A percentile compares a stretch with the other conserved stretches of the same genome.
phyloP scores from a whole-genome alignment of 2,329 filamentous ascomycete species.

The Colletotrichum tanaceti region DNA sequence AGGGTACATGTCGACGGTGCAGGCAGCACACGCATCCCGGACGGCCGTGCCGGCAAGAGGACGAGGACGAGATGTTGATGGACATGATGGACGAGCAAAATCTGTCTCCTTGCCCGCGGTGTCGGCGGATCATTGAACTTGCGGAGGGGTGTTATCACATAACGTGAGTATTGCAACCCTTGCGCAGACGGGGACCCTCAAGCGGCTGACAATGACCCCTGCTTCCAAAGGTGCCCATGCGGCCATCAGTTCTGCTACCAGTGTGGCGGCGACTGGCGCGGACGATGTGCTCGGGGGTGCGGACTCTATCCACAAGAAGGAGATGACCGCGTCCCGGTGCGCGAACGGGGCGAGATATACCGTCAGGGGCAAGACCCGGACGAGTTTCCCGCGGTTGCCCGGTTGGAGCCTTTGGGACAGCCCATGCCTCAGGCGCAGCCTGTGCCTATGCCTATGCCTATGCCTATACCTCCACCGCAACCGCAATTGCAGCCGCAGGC shows the following conservation, averaged over 20 bases:
- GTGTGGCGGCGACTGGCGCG: slow-evolving; percentile 28
- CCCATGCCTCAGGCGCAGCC: slow-evolving; percentile 2
- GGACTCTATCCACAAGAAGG: background rate
- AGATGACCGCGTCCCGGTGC: slow-evolving; percentile 20
- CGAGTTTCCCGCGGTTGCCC: slow-evolving; percentile 1
- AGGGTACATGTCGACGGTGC: slow-evolving; percentile 35
- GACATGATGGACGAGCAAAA: slow-evolving; percentile 62
- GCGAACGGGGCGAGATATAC: slow-evolving; percentile 17
- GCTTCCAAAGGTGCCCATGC: slow-evolving; percentile 32
- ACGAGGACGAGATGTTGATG: slow-evolving; percentile 46
- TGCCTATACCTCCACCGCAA: background rate
- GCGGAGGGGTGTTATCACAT: slow-evolving; percentile 75
- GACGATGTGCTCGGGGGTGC: slow-evolving; percentile 14
- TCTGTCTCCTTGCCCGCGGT: slow-evolving; percentile 68
- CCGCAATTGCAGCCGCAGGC: background rate
- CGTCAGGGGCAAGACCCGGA: slow-evolving; percentile 13
- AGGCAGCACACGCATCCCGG: slow-evolving; percentile 33
- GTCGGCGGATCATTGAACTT: slow-evolving; percentile 68
- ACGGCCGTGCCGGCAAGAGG: slow-evolving; percentile 35
- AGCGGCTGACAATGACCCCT: background rate
- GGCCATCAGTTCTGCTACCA: slow-evolving; percentile 39
- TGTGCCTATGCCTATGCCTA: background rate
- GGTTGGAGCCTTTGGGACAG: no score
- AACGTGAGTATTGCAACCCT: slow-evolving; percentile 57
- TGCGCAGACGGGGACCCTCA: background rate